phyloP scores from a whole-genome alignment of 495 filamentous ascomycete species.

The Penicillium canariense region DNA sequence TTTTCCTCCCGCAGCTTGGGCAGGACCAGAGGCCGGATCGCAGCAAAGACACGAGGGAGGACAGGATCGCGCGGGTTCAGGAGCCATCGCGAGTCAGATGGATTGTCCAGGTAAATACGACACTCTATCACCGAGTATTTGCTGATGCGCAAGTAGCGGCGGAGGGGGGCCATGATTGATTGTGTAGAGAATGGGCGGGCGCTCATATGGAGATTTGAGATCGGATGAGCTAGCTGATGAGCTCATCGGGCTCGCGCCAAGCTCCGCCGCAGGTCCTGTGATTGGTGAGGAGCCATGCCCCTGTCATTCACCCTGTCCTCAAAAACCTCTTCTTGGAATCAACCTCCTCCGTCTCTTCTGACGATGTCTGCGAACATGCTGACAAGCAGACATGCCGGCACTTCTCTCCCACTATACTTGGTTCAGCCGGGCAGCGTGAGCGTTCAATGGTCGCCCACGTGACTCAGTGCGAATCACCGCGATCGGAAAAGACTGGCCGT shows the following conservation, averaged over 20 bases:
- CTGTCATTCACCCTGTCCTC: constrained; percentile 4
- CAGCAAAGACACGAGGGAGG: constrained; percentile 76
- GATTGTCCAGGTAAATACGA: constrained; percentile 92
- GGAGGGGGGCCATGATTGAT: constrained; percentile 72
- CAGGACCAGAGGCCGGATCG: constrained; percentile 77
- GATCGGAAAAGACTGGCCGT: constrained; percentile 25
- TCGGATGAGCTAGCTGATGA: background rate
- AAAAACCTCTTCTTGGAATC: background rate
- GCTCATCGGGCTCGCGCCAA: constrained; percentile 13
- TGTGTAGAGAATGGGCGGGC: constrained; percentile 3
- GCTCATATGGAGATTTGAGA: no score
- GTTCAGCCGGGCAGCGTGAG: background rate
- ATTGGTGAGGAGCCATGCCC: constrained; percentile 10
- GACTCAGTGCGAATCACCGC: constrained; percentile 15
- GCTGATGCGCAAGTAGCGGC: constrained; percentile 78
- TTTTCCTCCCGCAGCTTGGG: constrained; percentile 90
- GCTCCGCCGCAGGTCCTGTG: constrained; percentile 11
- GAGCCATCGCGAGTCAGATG: constrained; percentile 81
- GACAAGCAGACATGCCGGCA: no score
- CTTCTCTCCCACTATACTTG: no score
- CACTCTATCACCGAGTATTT: constrained; percentile 91
- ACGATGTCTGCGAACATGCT: background rate
- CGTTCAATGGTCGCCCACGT: constrained; percentile 11
- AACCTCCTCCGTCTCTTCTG: background rate
- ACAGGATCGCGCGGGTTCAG: constrained; percentile 64